These are phyloP conservation scores for Penstemon newberryi DNA, from an alignment of 257 asterid genomes.

Conservation along the genomic window DNA sequence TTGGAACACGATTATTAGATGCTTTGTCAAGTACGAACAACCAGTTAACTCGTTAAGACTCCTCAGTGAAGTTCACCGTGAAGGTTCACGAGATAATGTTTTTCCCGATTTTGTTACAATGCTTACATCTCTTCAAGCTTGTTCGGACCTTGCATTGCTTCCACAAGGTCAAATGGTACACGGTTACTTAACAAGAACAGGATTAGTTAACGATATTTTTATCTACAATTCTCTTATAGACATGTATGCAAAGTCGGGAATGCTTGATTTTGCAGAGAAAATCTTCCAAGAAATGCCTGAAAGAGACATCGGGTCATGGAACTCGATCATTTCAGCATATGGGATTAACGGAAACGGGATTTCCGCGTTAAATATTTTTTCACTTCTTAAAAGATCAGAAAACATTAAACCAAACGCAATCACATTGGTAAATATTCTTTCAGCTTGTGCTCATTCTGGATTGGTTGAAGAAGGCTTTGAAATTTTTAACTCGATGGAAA, in stretches of 20 bases:
- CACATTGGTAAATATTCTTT: conserved; percentile 38
- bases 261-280: conserved; percentile 35
- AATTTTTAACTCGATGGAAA: conserved; percentile 38
- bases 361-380: conserved; percentile 30
- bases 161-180: conserved; percentile 41
- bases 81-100: conserved; percentile 20
- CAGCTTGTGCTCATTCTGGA: conserved; percentile 51
- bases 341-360: conserved; percentile 42
- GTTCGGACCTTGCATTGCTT: conserved; percentile 39
- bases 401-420: conserved; percentile 30
- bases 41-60: conserved; percentile 36
- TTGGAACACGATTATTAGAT: conserved; percentile 50
- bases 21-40: conserved; percentile 42
- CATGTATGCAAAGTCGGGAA: conserved; percentile 51
- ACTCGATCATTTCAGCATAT: conserved; percentile 48
- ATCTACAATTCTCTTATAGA: conserved; percentile 51
- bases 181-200: conserved; percentile 38
- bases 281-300: conserved; percentile 43
- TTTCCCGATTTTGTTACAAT: conserved; percentile 46
- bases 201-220: conserved; percentile 38
- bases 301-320: conserved; percentile 47
- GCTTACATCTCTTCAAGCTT: conserved; percentile 44
- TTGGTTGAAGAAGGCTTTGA: conserved; percentile 38
- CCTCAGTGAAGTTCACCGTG: conserved; percentile 34
- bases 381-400: conserved; percentile 19